Percentiles rank a stretch among this genome's conserved stretches.
Conservation (phyloP, 2,329 filamentous ascomycete genomes). For the Claviceps spartinae region DNA sequence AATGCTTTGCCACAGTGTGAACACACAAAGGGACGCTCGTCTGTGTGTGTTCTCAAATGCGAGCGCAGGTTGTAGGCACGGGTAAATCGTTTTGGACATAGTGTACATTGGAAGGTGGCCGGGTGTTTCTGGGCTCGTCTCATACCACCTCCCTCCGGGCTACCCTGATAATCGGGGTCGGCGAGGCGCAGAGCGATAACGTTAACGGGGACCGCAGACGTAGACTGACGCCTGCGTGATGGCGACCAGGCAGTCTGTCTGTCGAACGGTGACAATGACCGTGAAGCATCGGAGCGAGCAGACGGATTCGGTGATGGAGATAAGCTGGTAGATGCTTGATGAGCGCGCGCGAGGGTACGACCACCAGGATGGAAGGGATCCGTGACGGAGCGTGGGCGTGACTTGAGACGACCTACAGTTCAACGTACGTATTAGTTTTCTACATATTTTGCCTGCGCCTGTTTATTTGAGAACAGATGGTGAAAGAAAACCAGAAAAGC, state of each 20-base stretch:
- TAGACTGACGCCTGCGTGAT: conserved; percentile 41
- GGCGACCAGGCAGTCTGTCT: conserved; percentile 28
- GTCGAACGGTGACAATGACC: conserved; percentile 47
- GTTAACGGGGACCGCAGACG: conserved; percentile 48
- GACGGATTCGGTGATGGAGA: conserved; percentile 37
- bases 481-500: too few species aligned
- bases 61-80: conserved; percentile 93
- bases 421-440: not conserved
- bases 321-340: conserved; percentile 27
- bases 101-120: conserved; percentile 84
- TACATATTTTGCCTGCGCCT: too few species aligned
- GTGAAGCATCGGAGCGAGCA: conserved; percentile 32
- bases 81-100: conserved; percentile 93
- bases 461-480: too few species aligned
- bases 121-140: conserved; percentile 96
- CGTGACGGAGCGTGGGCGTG: conserved; percentile 42
- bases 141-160: conserved; percentile 43
- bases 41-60: conserved; percentile 89
- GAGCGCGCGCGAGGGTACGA: conserved; percentile 24
- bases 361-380: conserved; percentile 43
- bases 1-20: conserved; percentile 96
- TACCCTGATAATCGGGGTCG: conserved; percentile 69
- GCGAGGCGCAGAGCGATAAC: conserved; percentile 78
- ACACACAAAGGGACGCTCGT: conserved; percentile 93
- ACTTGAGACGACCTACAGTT: conserved; percentile 30